A percentile compares a stretch with the other conserved stretches of the same genome.
phyloP scores from a whole-genome alignment of 208 protist genomes.

The Leptomonas seymouri region DNA sequence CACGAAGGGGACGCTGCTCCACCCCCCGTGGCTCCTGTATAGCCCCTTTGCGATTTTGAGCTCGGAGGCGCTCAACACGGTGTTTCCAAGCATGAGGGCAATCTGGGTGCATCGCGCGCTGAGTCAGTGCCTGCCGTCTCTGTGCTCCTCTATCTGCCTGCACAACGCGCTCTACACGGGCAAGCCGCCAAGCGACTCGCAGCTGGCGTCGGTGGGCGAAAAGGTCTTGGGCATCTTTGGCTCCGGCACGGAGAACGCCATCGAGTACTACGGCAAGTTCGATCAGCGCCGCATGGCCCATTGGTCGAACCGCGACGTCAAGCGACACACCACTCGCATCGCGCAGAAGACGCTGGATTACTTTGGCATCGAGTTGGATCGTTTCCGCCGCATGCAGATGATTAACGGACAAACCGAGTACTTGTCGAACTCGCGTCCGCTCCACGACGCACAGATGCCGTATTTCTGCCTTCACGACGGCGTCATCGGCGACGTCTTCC shows the following conservation, averaged over 20 bases:
- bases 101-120: constrained; percentile 91
- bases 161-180: constrained; percentile 91
- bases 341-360: constrained; percentile 85
- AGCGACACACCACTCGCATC: constrained; percentile 77
- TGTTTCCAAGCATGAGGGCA: constrained; percentile 76
- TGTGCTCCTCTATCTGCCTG: constrained; percentile 85
- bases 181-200: constrained; percentile 81
- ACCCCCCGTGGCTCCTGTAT: constrained; percentile 83
- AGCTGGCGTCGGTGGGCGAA: constrained; percentile 81
- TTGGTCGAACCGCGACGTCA: constrained; percentile 91
- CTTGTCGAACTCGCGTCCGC: constrained; percentile 64
- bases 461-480: constrained; percentile 91
- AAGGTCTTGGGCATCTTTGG: constrained; percentile 91
- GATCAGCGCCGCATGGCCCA: constrained; percentile 85
- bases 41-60: constrained; percentile 85
- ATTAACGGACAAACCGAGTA: constrained; percentile 91
- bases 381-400: constrained; percentile 87
- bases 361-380: constrained; percentile 87
- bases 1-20: constrained; percentile 59
- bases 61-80: constrained; percentile 58
- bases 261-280: constrained; percentile 82
- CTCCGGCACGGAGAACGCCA: constrained; percentile 82
- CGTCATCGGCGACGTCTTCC: constrained; percentile 79
- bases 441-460: constrained; percentile 87
- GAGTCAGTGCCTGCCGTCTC: constrained; percentile 81